phyloP scores from a whole-genome alignment of 495 filamentous ascomycete genomes.

The Xylaria flabelliformis region DNA sequence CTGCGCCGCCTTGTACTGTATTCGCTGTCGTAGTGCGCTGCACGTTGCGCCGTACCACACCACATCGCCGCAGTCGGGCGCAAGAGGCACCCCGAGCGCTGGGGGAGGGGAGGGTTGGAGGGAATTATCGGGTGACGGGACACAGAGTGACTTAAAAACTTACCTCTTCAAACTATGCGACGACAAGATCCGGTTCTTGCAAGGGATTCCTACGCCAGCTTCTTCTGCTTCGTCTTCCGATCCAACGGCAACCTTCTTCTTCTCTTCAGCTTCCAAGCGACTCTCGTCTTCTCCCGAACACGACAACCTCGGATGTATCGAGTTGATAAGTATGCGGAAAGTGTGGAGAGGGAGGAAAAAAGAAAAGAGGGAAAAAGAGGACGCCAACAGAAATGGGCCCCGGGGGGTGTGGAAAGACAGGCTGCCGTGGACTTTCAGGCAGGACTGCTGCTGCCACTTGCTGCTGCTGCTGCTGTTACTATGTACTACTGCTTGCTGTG shows the following conservation, averaged over 20 bases:
- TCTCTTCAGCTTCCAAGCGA: conserved; percentile 34
- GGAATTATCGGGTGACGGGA: conserved; percentile 24
- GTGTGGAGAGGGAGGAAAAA: conserved; percentile 27
- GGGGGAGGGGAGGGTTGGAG: conserved; percentile 26
- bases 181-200: conserved; percentile 8
- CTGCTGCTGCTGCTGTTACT: background rate
- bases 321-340: conserved; percentile 24
- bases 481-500: background rate
- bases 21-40: conserved; percentile 18
- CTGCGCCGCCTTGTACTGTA: conserved; percentile 8
- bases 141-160: conserved; percentile 34
- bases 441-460: conserved; percentile 14
- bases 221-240: conserved; percentile 20
- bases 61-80: conserved; percentile 27
- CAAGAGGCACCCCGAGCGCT: conserved; percentile 27
- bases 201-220: conserved; percentile 10
- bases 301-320: conserved; percentile 28
- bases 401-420: conserved; percentile 10
- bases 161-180: conserved; percentile 24
- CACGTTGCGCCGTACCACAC: conserved; percentile 16
- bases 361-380: conserved; percentile 26
- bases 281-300: conserved; percentile 31
- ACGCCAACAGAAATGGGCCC: conserved; percentile 12
- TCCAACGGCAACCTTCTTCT: conserved; percentile 31
- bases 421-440: conserved; percentile 21